Evolutionary conservation across 164 flowering plant species (phyloP), one percentile per base, ranked within the genome.

Genomic region (Annona squamosa): DNA sequence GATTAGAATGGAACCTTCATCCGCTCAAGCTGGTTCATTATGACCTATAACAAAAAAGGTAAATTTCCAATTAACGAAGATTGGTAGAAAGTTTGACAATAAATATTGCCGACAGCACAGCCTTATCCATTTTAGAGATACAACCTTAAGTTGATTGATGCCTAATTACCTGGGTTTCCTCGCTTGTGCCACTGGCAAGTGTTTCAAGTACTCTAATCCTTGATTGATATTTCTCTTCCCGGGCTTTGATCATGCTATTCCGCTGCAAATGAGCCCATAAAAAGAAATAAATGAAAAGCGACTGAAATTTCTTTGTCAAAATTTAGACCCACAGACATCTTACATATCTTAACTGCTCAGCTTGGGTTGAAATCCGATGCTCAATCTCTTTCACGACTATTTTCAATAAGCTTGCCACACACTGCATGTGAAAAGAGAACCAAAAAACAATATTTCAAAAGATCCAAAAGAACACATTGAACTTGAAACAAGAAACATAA

Each of bases 381-480:
- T 93, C 95, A 81, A 96, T 87, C 83, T 82, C 90, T 81, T 86
- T 91, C 69, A 96, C 77, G 63, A 90, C 81, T 83, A 83, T 85
- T 74, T 81, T 87, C 83, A 91, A 72, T 12, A 93, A 71, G 74
- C 81, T 79, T 59, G 92, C 90, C 18, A 93, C 85, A 63, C 85
- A 83, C 97, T 91, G 84, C 57, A 26, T 45, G 73, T 61, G 37
- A 65, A 71, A 10, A 59, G 43, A 61, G 6, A 17, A 66, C 44
- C 5, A 6, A 3, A 19, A 6, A 66, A 66, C 43, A 42, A 57
- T 47, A 13, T 59, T 46, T 46, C 37, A 26, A 71, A 52, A 67
- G 19, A 68, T 57, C 41, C 19, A 68, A 45, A 69, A 19, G 4
- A 4, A 5, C 41, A 10, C 4, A 17, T n/a, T 18, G 4, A 5